Percentiles rank a stretch among this genome's conserved stretches.
Evolutionary conservation across 1,284 basidiomycete species (phyloP).

Genomic region (Malassezia dermatis): DNA sequence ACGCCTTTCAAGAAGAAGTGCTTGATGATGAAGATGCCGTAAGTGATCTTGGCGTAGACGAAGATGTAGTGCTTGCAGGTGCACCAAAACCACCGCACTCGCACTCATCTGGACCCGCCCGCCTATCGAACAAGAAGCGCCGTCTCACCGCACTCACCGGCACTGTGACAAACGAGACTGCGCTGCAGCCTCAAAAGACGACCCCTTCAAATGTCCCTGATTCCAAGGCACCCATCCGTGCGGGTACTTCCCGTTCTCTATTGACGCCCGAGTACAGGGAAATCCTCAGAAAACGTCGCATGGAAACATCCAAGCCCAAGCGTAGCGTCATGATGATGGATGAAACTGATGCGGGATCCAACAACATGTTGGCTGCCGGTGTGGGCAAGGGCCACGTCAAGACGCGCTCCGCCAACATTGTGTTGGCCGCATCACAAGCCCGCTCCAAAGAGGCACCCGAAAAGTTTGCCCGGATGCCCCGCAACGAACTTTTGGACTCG

Average conservation of each 20-base stretch:
- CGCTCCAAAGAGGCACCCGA: constrained; percentile 43
- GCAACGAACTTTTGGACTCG: constrained; percentile 75
- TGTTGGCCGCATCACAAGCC: constrained; percentile 13
- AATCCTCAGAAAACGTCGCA: constrained; percentile 48
- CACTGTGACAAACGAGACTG: constrained; percentile 39
- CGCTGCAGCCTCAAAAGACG: constrained; percentile 29
- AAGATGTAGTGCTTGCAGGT: constrained; percentile 1
- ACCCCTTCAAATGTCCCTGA: background rate
- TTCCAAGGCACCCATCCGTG: constrained; percentile 28
- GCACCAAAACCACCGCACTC: background rate
- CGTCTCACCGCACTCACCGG: constrained; percentile 30
- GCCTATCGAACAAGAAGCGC: constrained; percentile 6
- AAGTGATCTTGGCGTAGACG: constrained; percentile 12
- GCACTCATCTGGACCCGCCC: constrained; percentile 3
- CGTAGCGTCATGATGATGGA: constrained; percentile 50
- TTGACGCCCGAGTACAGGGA: constrained; percentile 50
- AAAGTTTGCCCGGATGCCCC: constrained; percentile 77
- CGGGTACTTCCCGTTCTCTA: constrained; percentile 21
- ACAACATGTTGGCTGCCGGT: constrained; percentile 47
- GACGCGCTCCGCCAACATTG: constrained; percentile 22
- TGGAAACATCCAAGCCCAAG: constrained; percentile 50
- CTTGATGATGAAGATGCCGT: constrained; percentile 19
- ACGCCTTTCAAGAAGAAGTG: constrained; percentile 35
- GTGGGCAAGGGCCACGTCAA: constrained; percentile 30
- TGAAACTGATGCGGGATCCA: constrained; percentile 42